Base-by-base conservation (phyloP, 345 rosid genomes). In the Euphorbia peplus region DNA sequence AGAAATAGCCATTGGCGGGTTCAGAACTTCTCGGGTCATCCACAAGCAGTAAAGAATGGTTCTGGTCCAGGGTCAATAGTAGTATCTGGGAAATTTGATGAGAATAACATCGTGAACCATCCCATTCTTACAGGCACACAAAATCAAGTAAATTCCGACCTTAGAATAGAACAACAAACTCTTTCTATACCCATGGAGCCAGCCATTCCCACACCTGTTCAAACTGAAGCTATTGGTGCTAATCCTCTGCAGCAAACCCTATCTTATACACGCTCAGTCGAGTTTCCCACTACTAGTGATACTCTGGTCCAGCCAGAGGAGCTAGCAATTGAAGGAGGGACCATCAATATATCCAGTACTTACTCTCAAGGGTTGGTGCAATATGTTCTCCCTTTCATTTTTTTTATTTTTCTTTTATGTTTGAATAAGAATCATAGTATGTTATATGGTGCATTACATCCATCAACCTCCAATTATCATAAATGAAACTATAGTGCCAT, bases 1-100 rank as follows among this genome's bases (percentile, higher is more conserved):
- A 90, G 96, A 79, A 95, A 89, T 74, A 95, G 89, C 78, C 99
- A 95, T 65, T 95, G 97, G 99, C 92, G 88, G 9, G 87, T 73
- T 75, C 96, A 86, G 74, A 83, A 78, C 80, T 77, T 84, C 68
- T 81, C 28, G 5, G 83, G 91, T 60, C 90, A 86, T 39, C 86
- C 88, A 28, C 92, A 83, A 66, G 77, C 86, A 41, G 66, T 82
- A 30, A 88, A 78, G 76, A 95, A 84, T 73, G 96, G 90, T 79
- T 84, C 95, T 76, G 87, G 87, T 73, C 81, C 89, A 8, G 86
- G 77, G 47, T 73, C 89, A 62, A 67, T 83, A 18, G 83, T 83
- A 18, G 83, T 76, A 79, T 72, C 84, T 39, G 89, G 86, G 76
- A 95, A 89, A 75, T 82, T 88, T 72, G 93, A 89, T 65, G 99